Base-by-base conservation (phyloP, 2,329 filamentous ascomycete species). In the Raffaelea ambrosiae region DNA sequence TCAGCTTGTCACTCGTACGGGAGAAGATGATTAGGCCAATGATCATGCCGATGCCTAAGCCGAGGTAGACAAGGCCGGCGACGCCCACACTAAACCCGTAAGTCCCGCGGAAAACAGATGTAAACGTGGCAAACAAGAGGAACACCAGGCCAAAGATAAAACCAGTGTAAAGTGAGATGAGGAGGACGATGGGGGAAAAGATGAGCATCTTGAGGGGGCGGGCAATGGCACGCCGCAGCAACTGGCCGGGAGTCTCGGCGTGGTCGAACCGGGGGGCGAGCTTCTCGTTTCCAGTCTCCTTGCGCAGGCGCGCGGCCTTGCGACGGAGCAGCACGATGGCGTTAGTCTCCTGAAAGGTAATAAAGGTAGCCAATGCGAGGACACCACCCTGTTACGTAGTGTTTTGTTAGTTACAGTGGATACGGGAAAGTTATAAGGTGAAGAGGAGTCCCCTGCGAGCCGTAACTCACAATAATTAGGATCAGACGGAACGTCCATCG, bases 1-100 rank as follows among this genome's bases (percentile, higher is more conserved):
- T 85, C 45, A 79, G 71, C 2, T 71, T 63, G 63, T 84, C 86
- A 52, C 73, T 69, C 3, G 82, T 69, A 54, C 85, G 86, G 16
- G 65, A 64, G 21, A 66, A 66, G 11, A 58, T 53, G 13, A 64
- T 63, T 13, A 70, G 58, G 1, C 70, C 67, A 11, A 68, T 61
- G 63, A 64, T 63, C 60, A 60, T 70, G 49, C 63, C 73, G 38
- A 67, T 58, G 51, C 73, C 67, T 4, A 76, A 69, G 44, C 79
- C 77, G 0, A 79, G 71, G 26, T 29, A 77, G 31, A 74, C 64
- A 19, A 83, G 63, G 2, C 66, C 68, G 16, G 62, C 61, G 36
- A 60, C 58, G 14, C 68, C 66, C 16, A 64, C 64, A 20, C 61
- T 63, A 29, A 29, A 81, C 35, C 65, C 62, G 53, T 81, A 82